Evolutionary conservation across 2,329 filamentous ascomycete genomes (phyloP).

Genomic region (Curvularia lunata): DNA sequence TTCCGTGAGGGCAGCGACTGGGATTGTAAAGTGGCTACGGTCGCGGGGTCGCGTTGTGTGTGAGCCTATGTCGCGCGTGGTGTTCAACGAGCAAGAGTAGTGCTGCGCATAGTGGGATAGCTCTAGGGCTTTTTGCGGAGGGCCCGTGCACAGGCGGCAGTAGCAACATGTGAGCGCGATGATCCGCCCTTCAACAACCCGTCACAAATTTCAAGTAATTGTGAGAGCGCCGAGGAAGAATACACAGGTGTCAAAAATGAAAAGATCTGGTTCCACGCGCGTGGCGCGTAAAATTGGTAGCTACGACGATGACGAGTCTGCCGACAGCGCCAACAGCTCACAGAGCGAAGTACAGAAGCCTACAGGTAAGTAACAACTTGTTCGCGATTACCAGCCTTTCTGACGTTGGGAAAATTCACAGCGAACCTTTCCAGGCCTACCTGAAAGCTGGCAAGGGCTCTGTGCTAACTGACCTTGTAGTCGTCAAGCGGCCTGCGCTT

Average conservation of each 20-base stretch:
- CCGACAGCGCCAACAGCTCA: conserved; percentile 39
- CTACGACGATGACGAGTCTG: conserved; percentile 63
- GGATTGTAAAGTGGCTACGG: conserved; percentile 3
- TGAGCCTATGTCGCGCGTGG: conserved; percentile 17
- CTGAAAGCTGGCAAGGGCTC: conserved; percentile 38
- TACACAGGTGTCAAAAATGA: conserved; percentile 52
- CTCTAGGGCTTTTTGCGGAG: conserved; percentile 31
- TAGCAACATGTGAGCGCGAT: conserved; percentile 21
- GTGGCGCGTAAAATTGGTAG: conserved; percentile 80
- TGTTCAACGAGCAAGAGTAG: conserved; percentile 20
- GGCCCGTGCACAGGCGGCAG: conserved; percentile 19
- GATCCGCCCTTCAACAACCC: neutral
- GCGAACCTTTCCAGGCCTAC: conserved; percentile 13
- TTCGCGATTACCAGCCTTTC: conserved; percentile 35
- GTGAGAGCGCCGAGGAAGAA: neutral
- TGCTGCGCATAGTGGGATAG: conserved; percentile 22
- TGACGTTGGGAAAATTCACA: conserved; percentile 22
- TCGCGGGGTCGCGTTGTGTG: conserved; percentile 10
- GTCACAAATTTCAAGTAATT: neutral
- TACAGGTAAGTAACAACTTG: conserved; percentile 51
- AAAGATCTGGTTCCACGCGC: conserved; percentile 62
- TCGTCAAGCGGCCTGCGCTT: conserved; percentile 60
- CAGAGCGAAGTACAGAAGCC: conserved; percentile 39
- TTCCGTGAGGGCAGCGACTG: neutral
- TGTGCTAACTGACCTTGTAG: conserved; percentile 55